These are phyloP conservation scores for Wickerhamomyces silvicola DNA, from an alignment of 805 yeast species.

Conservation along the genomic window DNA sequence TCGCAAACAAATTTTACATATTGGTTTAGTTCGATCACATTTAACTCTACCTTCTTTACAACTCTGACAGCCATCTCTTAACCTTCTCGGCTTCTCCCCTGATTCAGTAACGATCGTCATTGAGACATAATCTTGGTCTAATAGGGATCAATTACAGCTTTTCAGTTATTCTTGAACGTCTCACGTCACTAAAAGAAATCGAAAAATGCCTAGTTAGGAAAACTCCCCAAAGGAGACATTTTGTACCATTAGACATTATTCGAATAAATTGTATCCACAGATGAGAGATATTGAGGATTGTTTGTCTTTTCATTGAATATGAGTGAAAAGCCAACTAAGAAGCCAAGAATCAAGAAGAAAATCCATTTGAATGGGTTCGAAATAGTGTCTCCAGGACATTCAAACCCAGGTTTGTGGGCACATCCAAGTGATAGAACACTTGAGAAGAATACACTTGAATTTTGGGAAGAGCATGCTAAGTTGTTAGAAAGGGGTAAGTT, in stretches of 20 bases:
- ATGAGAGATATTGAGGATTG: too few species aligned
- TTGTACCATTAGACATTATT: too few species aligned
- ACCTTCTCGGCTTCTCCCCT: background rate
- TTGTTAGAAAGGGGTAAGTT: slow-evolving; percentile 32
- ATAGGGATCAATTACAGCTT: background rate
- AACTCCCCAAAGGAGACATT: too few species aligned
- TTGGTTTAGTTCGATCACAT: slow-evolving; percentile 1
- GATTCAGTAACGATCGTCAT: background rate
- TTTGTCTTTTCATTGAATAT: background rate
- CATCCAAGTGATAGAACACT: slow-evolving; percentile 14
- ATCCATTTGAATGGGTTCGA: slow-evolving; percentile 1
- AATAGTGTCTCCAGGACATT: background rate
- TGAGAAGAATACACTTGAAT: slow-evolving; percentile 10
- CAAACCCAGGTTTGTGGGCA: slow-evolving; percentile 20
- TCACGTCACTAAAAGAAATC: too few species aligned
- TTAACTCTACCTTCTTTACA: slow-evolving; percentile 1
- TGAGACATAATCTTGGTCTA: background rate
- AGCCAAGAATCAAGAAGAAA: background rate
- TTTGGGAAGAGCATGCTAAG: slow-evolving; percentile 23
- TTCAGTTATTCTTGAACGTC: too few species aligned
- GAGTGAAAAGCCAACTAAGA: background rate
- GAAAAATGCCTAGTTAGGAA: too few species aligned
- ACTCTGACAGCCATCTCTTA: slow-evolving; percentile 2
- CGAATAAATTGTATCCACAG: too few species aligned
- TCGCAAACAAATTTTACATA: slow-evolving; percentile 1